Percentiles rank a stretch among this genome's conserved stretches.
Conservation (phyloP, 148 eudicot species). For the Camellia lanceoleosa region DNA sequence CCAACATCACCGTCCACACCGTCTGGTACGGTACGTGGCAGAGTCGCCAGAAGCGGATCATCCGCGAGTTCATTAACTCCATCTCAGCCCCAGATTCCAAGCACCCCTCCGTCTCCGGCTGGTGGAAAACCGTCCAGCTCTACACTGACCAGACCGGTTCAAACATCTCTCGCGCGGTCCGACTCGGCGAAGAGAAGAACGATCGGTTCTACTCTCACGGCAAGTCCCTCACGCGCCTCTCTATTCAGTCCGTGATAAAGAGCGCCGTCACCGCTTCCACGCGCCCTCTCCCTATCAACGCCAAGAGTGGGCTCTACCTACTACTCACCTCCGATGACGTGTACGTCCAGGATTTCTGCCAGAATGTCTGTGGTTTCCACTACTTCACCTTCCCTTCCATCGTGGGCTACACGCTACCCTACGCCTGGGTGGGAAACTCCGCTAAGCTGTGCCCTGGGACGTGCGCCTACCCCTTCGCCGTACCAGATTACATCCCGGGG, state of each 20-base stretch:
- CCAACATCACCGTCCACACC: constrained; percentile 63
- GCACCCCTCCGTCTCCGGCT: constrained; percentile 62
- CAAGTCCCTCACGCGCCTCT: constrained; percentile 59
- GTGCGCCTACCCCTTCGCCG: constrained; percentile 85
- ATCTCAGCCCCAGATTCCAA: constrained; percentile 51
- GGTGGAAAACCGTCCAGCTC: constrained; percentile 85
- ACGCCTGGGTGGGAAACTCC: constrained; percentile 97
- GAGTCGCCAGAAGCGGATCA: constrained; percentile 56
- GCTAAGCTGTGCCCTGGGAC: constrained; percentile 67
- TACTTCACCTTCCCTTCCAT: constrained; percentile 87
- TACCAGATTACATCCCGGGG: constrained; percentile 68
- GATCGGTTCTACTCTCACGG: constrained; percentile 91
- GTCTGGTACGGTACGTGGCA: constrained; percentile 90
- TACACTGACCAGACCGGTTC: constrained; percentile 88
- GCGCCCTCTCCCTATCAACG: constrained; percentile 60
- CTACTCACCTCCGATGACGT: constrained; percentile 75
- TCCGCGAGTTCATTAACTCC: constrained; percentile 74
- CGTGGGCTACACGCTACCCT: constrained; percentile 81
- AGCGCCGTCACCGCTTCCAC: constrained; percentile 62
- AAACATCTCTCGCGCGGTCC: constrained; percentile 58
- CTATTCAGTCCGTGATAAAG: constrained; percentile 73
- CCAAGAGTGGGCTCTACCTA: constrained; percentile 69
- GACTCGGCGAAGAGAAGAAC: constrained; percentile 56
- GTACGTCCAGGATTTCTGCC: constrained; percentile 74
- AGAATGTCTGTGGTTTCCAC: constrained; percentile 83